Conservation (phyloP, 306 rosid species). For the Phaseolus lunatus region DNA sequence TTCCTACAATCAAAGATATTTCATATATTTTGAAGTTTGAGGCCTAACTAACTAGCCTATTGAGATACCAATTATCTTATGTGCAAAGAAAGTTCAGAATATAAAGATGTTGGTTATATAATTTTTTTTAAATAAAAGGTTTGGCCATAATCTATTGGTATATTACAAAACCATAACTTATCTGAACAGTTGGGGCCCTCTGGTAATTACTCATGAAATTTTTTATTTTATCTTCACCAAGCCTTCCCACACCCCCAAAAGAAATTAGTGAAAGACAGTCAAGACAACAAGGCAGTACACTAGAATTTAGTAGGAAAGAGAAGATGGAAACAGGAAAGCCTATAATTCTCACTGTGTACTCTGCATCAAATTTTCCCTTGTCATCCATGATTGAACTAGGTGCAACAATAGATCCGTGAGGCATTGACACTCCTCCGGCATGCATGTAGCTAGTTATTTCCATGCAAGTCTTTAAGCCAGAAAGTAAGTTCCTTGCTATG, state of each 20-base stretch:
- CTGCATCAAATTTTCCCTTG: constrained; percentile 64
- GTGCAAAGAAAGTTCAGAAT: constrained; percentile 30
- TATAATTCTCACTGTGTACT: constrained; percentile 60
- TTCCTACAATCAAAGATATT: constrained; percentile 24
- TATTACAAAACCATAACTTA: background rate
- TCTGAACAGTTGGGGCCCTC: constrained; percentile 7
- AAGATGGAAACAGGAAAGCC: constrained; percentile 28
- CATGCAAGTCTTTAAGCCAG: constrained; percentile 89
- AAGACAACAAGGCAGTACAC: constrained; percentile 29
- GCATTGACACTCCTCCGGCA: constrained; percentile 67
- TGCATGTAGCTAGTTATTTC: constrained; percentile 88
- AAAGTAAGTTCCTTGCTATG: constrained; percentile 93
- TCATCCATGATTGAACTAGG: constrained; percentile 65
- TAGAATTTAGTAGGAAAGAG: constrained; percentile 9
- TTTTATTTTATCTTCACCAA: constrained; percentile 25
- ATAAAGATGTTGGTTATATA: constrained; percentile 2
- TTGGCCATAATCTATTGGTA: background rate
- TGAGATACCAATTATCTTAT: constrained; percentile 20
- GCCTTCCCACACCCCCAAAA: constrained; percentile 6
- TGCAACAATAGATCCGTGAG: constrained; percentile 53
- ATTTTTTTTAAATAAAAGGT: background rate
- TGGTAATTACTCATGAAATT: constrained; percentile 4
- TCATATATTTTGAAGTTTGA: constrained; percentile 32
- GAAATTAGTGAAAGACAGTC: constrained; percentile 18
- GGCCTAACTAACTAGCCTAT: constrained; percentile 31